Conservation (phyloP, 2,329 filamentous ascomycete genomes). For the Zymoseptoria pseudotritici region DNA sequence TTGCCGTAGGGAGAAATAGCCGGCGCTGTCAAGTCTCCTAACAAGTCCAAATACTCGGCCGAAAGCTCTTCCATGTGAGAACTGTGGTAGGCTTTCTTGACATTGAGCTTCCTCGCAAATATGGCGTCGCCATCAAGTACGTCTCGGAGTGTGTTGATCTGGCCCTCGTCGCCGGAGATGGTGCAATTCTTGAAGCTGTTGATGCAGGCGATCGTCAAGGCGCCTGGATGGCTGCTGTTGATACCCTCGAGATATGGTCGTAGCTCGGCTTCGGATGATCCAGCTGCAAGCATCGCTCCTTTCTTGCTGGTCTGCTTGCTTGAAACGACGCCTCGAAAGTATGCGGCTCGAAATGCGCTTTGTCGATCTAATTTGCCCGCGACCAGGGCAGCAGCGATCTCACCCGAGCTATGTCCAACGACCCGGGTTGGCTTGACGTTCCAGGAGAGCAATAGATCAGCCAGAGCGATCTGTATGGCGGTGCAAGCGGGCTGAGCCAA, state of each 20-base stretch:
- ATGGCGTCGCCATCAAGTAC: neutral
- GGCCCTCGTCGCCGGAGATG: conserved; percentile 36
- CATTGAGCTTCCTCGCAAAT: neutral
- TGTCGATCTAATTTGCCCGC: conserved; percentile 7
- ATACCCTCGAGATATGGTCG: conserved; percentile 2
- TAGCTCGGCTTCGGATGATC: neutral
- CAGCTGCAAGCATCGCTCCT: no score
- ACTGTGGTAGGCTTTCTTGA: neutral
- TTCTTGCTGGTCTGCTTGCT: neutral
- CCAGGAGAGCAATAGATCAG: conserved; percentile 30
- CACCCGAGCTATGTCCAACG: conserved; percentile 24
- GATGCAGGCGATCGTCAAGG: conserved; percentile 5
- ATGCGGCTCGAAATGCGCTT: conserved; percentile 6
- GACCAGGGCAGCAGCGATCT: conserved; percentile 26
- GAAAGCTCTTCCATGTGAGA: neutral
- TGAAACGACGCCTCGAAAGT: conserved; percentile 6
- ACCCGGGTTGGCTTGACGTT: conserved; percentile 15
- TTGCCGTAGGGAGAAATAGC: neutral
- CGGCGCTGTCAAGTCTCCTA: neutral
- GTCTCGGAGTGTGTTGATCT: conserved; percentile 25
- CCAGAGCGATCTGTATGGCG: conserved; percentile 45
- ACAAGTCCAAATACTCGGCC: neutral
- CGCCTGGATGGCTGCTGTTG: neutral
- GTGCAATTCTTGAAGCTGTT: conserved; percentile 40
- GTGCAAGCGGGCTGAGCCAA: conserved; percentile 48